These are phyloP conservation scores for Funneliformis geosporum DNA, from an alignment of 192 early-diverging fungal genomes.

Conservation along the genomic window DNA sequence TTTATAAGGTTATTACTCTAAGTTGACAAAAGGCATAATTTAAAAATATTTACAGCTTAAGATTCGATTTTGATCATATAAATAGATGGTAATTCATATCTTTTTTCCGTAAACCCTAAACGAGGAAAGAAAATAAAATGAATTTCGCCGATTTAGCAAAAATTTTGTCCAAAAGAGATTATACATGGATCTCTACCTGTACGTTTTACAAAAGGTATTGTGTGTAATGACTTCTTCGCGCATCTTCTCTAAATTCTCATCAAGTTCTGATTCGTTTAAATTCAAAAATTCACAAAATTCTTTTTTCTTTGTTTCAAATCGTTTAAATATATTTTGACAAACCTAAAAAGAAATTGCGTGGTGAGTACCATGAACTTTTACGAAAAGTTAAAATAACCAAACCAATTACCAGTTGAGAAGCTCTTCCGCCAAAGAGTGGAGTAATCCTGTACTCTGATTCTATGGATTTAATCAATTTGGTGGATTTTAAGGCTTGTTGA, in stretches of 20 bases:
- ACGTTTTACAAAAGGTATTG: background rate
- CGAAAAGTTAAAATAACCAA: no score
- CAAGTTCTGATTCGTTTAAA: background rate
- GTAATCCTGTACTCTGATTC: background rate
- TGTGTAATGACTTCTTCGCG: background rate
- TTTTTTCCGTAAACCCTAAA: background rate
- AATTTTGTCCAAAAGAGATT: no score
- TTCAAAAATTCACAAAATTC: slow-evolving; percentile 3
- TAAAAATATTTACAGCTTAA: no score
- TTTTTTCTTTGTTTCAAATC: background rate
- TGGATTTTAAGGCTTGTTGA: background rate
- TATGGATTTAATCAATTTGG: background rate
- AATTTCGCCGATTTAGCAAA: background rate
- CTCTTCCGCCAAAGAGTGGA: background rate
- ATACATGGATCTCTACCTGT: background rate
- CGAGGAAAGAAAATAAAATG: background rate
- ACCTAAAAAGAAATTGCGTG: background rate
- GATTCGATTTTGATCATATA: no score
- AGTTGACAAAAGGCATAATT: no score
- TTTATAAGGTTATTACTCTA: no score
- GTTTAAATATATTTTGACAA: slow-evolving; percentile 7
- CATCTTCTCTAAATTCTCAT: background rate
- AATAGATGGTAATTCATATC: background rate
- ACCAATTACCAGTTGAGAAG: slow-evolving; percentile 14
- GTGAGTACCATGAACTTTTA: no score